Evolutionary conservation across 306 rosid species (phyloP), one percentile per base, ranked within the genome.

Genomic region (Potentilla sterilis): DNA sequence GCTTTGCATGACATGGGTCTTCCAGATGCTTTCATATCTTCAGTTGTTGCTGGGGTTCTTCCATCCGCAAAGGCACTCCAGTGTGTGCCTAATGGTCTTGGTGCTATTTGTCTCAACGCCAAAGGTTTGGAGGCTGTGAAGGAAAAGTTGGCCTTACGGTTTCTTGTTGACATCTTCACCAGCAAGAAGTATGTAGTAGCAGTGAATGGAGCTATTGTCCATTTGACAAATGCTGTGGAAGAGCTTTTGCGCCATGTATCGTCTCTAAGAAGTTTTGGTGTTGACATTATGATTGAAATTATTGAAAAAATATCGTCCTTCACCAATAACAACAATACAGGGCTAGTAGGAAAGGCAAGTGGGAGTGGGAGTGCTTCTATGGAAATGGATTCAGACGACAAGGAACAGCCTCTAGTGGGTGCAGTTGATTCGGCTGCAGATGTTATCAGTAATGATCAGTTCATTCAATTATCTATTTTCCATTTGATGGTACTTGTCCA

Each of bases 141-240:
- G 83, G 96, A 90, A 85, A 81, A 82, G 69, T 86, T 79, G 4
- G 90, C 97, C 7, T 69, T 94, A 67, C 88, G 83, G 75, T 94
- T 91, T 73, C 97, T 94, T 85, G 87, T 88, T 75, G 93, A 91
- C 79, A 88, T 91, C 66, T 94, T 94, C 83, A 88, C 96, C 40
- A 88, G 89, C 84, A 92, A 92, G 84, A 91, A 85, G 76, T 94
- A 91, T 81, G 85, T 91, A 77, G 72, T 84, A 15, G 88, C 95
- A 57, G 88, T 94, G 97, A 90, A 94, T 79, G 98, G 92, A 75
- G 98, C 98, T 48, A 86, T 94, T 85, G 94, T 94, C 83, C 98
- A 96, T 42, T 74, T 94, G 70, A 92, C 97, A 67, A 94, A 94
- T 83, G 91, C 98, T 9, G 96, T 94, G 77, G 98, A 94, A 88